These are phyloP conservation scores for Apiospora saccharicola DNA, from an alignment of 2,329 filamentous ascomycete genomes.

Conservation along the genomic window DNA sequence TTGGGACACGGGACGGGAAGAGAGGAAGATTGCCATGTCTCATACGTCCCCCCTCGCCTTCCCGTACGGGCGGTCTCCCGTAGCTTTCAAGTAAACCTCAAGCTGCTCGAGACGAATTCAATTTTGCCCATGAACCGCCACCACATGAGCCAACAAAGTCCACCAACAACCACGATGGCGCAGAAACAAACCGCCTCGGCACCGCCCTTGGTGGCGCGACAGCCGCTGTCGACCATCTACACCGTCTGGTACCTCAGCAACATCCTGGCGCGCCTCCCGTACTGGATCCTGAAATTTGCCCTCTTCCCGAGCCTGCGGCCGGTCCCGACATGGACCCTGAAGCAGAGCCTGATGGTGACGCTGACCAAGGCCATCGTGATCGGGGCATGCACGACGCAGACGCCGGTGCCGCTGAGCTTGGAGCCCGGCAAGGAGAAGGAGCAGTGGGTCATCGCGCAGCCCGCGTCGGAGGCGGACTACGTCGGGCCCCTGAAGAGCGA, in stretches of 20 bases:
- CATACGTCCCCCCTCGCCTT: neutral
- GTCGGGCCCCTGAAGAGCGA: slow-evolving; percentile 33
- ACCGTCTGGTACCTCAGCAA: slow-evolving; percentile 28
- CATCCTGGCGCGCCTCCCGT: slow-evolving; percentile 31
- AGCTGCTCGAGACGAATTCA: neutral
- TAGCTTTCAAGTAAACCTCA: neutral
- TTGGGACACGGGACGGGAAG: neutral
- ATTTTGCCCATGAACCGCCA: neutral
- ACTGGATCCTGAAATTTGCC: slow-evolving; percentile 32
- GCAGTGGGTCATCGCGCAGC: slow-evolving; percentile 27
- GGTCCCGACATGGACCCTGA: slow-evolving; percentile 33
- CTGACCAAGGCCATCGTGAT: slow-evolving; percentile 26
- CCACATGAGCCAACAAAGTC: neutral
- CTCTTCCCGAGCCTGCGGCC: slow-evolving; percentile 31
- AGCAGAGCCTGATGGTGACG: slow-evolving; percentile 30
- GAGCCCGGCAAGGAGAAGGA: slow-evolving; percentile 28
- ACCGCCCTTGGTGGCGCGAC: slow-evolving; percentile 37
- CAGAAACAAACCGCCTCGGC: neutral
- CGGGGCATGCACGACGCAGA: slow-evolving; percentile 28
- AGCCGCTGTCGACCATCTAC: slow-evolving; percentile 31
- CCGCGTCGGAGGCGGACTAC: slow-evolving; percentile 33
- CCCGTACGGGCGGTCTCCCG: too few relatives aligned
- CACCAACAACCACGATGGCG: neutral
- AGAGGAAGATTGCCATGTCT: neutral
- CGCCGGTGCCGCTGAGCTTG: slow-evolving; percentile 24